phyloP scores from a whole-genome alignment of 352 stramenopile genomes.

The Blastocystis hominis region DNA sequence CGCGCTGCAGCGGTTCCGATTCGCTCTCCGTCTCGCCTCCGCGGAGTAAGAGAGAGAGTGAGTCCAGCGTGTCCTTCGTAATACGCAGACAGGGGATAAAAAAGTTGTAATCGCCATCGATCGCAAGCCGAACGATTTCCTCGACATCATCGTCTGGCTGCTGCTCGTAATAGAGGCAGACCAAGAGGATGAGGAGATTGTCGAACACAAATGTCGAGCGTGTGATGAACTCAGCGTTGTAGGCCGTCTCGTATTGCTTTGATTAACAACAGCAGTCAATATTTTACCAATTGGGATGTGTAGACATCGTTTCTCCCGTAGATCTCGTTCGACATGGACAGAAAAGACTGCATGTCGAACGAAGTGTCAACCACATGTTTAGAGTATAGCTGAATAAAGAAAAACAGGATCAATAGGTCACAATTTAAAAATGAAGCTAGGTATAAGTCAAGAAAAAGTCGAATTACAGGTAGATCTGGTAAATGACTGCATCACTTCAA shows the following conservation, averaged over 20 bases:
- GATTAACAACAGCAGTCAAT: background rate
- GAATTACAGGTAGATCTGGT: background rate
- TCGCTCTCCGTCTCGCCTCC: background rate
- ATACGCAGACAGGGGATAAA: background rate
- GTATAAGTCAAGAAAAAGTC: background rate
- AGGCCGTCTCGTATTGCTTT: background rate
- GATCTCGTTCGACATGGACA: background rate
- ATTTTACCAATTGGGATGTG: background rate
- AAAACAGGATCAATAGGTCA: background rate
- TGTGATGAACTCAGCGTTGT: background rate
- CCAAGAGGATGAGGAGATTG: conserved; percentile 24
- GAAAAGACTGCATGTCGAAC: background rate
- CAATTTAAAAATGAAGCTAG: background rate
- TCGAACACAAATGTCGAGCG: conserved; percentile 12
- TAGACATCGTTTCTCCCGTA: background rate
- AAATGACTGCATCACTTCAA: conserved; percentile 21
- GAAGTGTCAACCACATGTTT: background rate
- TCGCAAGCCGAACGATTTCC: background rate
- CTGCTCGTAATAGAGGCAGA: background rate
- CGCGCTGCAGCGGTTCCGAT: background rate
- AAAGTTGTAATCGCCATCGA: background rate
- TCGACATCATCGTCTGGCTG: background rate
- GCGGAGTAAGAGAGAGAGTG: background rate
- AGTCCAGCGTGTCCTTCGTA: background rate
- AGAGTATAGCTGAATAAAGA: conserved; percentile 7